phyloP scores from a whole-genome alignment of 225 moss, liverwort and hornwort genomes.

The Marchantia paleacea region DNA sequence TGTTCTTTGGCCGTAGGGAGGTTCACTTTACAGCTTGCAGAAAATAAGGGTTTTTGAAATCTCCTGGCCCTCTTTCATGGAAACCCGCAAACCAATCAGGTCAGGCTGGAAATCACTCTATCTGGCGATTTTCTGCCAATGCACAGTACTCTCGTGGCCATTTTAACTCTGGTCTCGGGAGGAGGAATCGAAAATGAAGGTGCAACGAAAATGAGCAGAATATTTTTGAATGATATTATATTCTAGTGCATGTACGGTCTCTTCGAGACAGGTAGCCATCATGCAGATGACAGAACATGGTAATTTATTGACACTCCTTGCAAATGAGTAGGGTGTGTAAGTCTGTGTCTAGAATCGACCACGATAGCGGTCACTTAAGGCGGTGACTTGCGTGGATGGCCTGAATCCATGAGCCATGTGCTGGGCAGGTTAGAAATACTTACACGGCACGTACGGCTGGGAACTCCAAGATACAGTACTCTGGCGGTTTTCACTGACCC shows the following conservation, averaged over 20 bases:
- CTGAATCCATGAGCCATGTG: background rate
- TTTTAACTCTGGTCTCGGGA: background rate
- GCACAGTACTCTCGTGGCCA: background rate
- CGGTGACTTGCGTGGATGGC: background rate
- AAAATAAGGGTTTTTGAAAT: background rate
- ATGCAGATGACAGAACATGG: background rate
- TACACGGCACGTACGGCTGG: background rate
- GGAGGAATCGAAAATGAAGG: background rate
- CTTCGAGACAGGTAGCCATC: background rate
- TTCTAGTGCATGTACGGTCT: background rate
- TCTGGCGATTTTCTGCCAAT: background rate
- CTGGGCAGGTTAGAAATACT: background rate
- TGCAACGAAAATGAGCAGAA: background rate
- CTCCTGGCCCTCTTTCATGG: background rate
- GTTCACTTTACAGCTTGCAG: conserved; percentile 5
- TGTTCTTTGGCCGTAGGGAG: background rate
- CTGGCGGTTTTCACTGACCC: background rate
- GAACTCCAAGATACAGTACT: background rate
- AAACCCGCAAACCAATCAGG: background rate
- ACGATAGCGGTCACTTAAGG: background rate
- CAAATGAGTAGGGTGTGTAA: background rate
- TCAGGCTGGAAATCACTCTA: too few relatives aligned
- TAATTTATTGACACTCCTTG: background rate
- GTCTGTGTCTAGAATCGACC: background rate
- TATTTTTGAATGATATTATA: background rate